Evolutionary conservation across 805 yeast genomes (phyloP), one percentile per base, ranked within the genome.

Genomic region (Schwanniomyces sp.): DNA sequence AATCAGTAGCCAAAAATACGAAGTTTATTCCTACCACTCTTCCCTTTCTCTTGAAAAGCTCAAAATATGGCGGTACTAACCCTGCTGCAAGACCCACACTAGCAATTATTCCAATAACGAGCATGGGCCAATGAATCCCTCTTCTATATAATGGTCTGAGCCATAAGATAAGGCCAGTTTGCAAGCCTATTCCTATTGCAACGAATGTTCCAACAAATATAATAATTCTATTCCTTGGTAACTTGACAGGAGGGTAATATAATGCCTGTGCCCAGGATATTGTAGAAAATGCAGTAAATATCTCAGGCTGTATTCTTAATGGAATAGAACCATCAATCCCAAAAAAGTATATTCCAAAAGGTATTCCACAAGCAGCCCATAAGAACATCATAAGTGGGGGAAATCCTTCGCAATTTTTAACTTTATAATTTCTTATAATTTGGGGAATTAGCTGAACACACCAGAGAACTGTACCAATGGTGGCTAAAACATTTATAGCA

Each of bases 381-480:
- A 90, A 65, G 48, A 89, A 79, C 81, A 89, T 78, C 96, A 92
- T 91, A 30, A 79, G n/a, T 5, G 91, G 91, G 1, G 96, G 96
- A 8, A 91, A 68, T 0, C 98, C 97, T 25, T 84, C 86, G 49
- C 96, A 87, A 60, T 90, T 82, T 58, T 92, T 90, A 7, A 79
- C 78, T 48, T 75, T 74, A 69, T 79, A 91, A 62, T 92, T 91
- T 61, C 82, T 75, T 48, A 82, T 73, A 40, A 91, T 84, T 53
- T 88, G 98, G 1, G 97, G 97, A 1, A 91, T 75, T 53, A 92
- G 70, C 67, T 92, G 97, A 53, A 91, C 71, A 64, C 97, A 91
- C 97, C 97, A 92, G 48, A 88, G 77, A 1, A 91, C 82, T 0
- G 98, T 92, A 5, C 96, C 97, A 1, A 88, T 74, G 10, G 96